Evolutionary conservation across 345 rosid species (phyloP).

Genomic region (Gossypium thurberi): DNA sequence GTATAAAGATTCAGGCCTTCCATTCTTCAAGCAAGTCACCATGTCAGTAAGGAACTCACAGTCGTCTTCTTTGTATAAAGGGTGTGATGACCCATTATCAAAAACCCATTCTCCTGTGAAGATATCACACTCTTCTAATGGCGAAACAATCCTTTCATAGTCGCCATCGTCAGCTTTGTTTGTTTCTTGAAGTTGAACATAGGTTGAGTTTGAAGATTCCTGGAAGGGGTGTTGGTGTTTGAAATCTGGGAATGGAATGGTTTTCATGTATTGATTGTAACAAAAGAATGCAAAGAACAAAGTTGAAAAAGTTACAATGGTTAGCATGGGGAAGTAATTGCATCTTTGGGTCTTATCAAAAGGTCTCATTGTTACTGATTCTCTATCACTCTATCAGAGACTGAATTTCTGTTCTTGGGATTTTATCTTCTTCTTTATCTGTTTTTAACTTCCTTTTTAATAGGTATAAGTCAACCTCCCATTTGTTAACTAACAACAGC

Average conservation of each 20-base stretch:
- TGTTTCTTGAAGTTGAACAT: neutral
- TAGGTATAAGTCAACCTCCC: no score
- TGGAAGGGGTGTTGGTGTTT: neutral
- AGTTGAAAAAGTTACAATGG: constrained; percentile 29
- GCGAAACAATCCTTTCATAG: constrained; percentile 27
- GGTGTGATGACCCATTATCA: constrained; percentile 45
- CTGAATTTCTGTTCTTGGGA: no score
- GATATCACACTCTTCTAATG: constrained; percentile 57
- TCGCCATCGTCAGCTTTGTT: constrained; percentile 12
- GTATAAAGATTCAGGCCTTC: constrained; percentile 67
- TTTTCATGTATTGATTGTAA: constrained; percentile 31
- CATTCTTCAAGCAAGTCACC: constrained; percentile 66
- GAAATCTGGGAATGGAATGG: constrained; percentile 17
- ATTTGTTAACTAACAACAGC: no score
- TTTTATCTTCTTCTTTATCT: no score
- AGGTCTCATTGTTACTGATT: neutral
- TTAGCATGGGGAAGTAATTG: constrained; percentile 22
- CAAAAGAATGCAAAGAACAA: constrained; percentile 47
- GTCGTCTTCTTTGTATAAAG: constrained; percentile 67
- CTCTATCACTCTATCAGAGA: no score
- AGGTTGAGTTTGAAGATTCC: constrained; percentile 16
- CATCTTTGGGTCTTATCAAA: constrained; percentile 14
- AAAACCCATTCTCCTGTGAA: constrained; percentile 73
- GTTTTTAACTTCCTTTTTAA: no score
- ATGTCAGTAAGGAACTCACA: constrained; percentile 63